These are phyloP conservation scores for Colletotrichum sp. DNA, from an alignment of 2,329 filamentous ascomycete species.

Conservation along the genomic window DNA sequence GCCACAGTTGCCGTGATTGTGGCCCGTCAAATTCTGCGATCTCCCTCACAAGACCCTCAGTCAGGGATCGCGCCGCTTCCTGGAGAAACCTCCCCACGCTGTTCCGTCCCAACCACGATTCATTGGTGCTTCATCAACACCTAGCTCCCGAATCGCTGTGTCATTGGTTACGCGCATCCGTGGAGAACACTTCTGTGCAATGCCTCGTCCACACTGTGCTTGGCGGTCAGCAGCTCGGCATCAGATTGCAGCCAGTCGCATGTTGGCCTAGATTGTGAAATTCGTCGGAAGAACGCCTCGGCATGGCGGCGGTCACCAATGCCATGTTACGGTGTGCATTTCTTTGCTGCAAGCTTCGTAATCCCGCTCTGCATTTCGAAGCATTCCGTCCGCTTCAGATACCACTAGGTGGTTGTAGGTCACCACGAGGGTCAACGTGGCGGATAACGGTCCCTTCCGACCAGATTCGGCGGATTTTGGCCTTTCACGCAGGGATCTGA, in stretches of 20 bases:
- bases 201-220: neutral
- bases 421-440: neutral
- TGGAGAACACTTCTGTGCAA: neutral
- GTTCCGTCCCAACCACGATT: neutral
- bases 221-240: neutral
- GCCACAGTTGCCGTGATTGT: neutral
- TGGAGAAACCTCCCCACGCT: neutral
- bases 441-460: slow-evolving; percentile 4
- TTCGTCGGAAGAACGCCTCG: neutral
- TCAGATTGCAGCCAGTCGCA: neutral
- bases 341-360: neutral
- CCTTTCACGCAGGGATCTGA: neutral
- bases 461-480: neutral
- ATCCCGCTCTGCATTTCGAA: neutral
- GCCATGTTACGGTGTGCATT: neutral
- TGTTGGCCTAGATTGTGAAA: neutral
- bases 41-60: neutral
- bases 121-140: neutral
- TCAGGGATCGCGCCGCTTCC: slow-evolving; percentile 1
- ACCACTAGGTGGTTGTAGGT: neutral
- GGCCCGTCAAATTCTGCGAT: neutral
- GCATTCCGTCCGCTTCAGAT: neutral
- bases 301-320: neutral
- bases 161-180: neutral
- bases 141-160: neutral